Conservation (phyloP, 208 protist species). For the Borovskyia barvae region DNA sequence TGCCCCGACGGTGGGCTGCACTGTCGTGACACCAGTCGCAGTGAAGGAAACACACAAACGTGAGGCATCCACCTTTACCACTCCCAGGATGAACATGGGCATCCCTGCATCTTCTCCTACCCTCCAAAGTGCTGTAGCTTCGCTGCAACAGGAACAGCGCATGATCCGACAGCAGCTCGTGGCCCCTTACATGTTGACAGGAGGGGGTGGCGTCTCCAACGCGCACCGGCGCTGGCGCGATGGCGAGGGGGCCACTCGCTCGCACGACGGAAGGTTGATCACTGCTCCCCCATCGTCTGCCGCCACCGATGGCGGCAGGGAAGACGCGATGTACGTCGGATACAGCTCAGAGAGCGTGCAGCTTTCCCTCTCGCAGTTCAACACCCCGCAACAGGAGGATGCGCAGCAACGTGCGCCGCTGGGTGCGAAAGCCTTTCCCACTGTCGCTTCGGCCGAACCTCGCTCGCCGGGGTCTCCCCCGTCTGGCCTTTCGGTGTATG, state of each 20-base stretch:
- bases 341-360: slow-evolving; percentile 25
- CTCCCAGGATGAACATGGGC: neutral
- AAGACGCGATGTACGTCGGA: slow-evolving; percentile 14
- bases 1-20: neutral
- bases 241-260: neutral
- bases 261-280: neutral
- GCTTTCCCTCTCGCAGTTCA: slow-evolving; percentile 5
- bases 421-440: too few species aligned
- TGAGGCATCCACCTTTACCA: neutral
- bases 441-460: too few species aligned
- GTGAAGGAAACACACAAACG: neutral
- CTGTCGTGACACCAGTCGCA: neutral
- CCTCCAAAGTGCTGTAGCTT: neutral
- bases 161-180: slow-evolving; percentile 15
- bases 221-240: neutral
- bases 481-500: neutral
- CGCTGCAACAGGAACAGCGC: slow-evolving; percentile 14
- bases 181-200: slow-evolving; percentile 11
- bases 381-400: neutral
- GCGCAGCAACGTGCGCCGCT: too few species aligned
- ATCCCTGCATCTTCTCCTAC: too few species aligned
- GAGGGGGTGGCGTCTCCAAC: neutral
- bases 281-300: neutral
- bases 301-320: neutral
- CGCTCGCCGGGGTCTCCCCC: too few species aligned